Evolutionary conservation across 805 yeast genomes (phyloP).

Genomic region (Metschnikowia arizonensis): DNA sequence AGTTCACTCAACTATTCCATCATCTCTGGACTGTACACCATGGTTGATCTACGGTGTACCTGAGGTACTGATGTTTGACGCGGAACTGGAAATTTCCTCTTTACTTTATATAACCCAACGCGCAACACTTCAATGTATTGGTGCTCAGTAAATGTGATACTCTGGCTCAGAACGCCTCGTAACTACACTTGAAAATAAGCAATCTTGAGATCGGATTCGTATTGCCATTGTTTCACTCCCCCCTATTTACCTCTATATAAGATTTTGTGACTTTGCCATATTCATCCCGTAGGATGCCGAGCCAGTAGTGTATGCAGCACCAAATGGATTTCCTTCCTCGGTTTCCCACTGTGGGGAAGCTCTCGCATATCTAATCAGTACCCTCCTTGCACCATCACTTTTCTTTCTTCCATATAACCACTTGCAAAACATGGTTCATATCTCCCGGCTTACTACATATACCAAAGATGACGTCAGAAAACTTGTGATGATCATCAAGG

Average conservation of each 20-base stretch:
- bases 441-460: conserved; percentile 32
- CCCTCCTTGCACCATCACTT: background rate
- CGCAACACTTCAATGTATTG: too few relatives aligned
- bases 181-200: too few relatives aligned
- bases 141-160: too few relatives aligned
- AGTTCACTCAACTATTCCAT: too few relatives aligned
- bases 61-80: too few relatives aligned
- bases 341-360: conserved; percentile 18
- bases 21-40: too few relatives aligned
- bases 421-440: conserved; percentile 27
- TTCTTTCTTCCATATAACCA: background rate
- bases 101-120: too few relatives aligned
- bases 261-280: background rate
- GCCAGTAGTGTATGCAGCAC: background rate
- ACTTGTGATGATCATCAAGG: conserved; percentile 31
- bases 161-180: too few relatives aligned
- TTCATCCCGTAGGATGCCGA: background rate
- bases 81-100: too few relatives aligned
- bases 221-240: too few relatives aligned
- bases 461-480: conserved; percentile 33
- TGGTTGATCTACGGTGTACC: too few relatives aligned
- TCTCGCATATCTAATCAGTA: conserved; percentile 4
- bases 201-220: too few relatives aligned
- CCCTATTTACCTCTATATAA: background rate
- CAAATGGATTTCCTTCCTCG: conserved; percentile 1